These are phyloP conservation scores for Penicillium canescens DNA, from an alignment of 495 filamentous ascomycete species.

Conservation along the genomic window DNA sequence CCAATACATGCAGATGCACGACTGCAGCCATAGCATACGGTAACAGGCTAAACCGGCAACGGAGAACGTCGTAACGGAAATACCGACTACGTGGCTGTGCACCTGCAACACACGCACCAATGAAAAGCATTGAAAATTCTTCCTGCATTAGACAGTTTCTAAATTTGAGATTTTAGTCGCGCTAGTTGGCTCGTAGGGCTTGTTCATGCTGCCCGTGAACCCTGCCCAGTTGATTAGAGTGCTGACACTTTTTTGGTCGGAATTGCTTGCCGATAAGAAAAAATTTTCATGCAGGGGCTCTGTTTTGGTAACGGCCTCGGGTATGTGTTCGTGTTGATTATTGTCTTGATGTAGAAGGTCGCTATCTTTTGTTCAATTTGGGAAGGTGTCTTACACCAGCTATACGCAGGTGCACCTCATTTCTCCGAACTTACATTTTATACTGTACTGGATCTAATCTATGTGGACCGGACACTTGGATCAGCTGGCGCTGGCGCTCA, in stretches of 20 bases:
- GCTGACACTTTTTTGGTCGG: slow-evolving; percentile 8
- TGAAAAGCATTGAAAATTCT: slow-evolving; percentile 8
- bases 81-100: slow-evolving; percentile 9
- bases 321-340: background rate
- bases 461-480: slow-evolving; percentile 7
- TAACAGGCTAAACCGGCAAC: slow-evolving; percentile 12
- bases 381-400: too few species aligned
- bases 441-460: background rate
- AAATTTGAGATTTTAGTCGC: slow-evolving; percentile 4
- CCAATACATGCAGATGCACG: slow-evolving; percentile 1
- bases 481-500: slow-evolving; percentile 4
- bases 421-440: background rate
- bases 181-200: background rate
- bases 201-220: background rate
- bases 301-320: background rate
- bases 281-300: slow-evolving; percentile 4
- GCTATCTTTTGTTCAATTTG: background rate
- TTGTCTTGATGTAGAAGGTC: background rate
- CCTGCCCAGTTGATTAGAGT: background rate
- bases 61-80: slow-evolving; percentile 1
- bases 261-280: slow-evolving; percentile 3
- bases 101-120: background rate
- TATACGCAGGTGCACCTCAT: background rate
- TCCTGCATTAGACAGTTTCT: slow-evolving; percentile 6
- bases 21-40: background rate